Evolutionary conservation across 2,329 filamentous ascomycete species (phyloP), one percentile per base, ranked within the genome.

Genomic region (Grosmannia penicillata): DNA sequence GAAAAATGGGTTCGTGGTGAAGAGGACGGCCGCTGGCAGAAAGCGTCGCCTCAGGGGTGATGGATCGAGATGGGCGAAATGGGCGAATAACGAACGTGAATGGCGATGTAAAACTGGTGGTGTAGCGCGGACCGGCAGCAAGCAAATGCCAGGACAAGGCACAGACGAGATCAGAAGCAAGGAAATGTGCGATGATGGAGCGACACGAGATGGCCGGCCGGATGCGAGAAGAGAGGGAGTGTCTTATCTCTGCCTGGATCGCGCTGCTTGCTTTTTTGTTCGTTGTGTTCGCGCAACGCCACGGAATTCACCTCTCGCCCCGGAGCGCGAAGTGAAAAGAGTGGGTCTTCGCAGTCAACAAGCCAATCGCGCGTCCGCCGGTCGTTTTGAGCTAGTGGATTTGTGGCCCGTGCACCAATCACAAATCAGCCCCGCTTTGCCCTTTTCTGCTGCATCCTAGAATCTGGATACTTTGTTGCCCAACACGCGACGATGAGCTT

Each of bases 381-480:
- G 10, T 22, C 15, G 10, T 23, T 30, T 33, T n/a, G 14, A 15
- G 13, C 24, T 22, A 35, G 27, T 11, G 22, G 6, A 15, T 15
- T 5, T 13, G 6, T 41, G 34, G 39, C 34, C 39, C 34, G 39
- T 41, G 35, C 39, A 23, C 26, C 29, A 37, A 37, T 27, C 39
- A 40, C 19, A 23, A 21, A 10, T 9, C 36, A n/a, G n/a, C 4
- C 26, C 29, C 27, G 2, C 24, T 30, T 23, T 14, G 8, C n/a
- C 14, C 29, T 37, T 36, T 33, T 11, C 21, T 4, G 32, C 27
- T 17, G 28, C 36, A 35, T 38, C 27, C 15, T 26, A 17, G 11
- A n/a, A 23, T 31, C 6, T 11, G n/a, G n/a, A 6, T 17, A 24
- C 8, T 36, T 24, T 17, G 21, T 7, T 22, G 17, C 14, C 18